Base-by-base conservation (phyloP, 306 rosid species). In the Mimosa pudica region DNA sequence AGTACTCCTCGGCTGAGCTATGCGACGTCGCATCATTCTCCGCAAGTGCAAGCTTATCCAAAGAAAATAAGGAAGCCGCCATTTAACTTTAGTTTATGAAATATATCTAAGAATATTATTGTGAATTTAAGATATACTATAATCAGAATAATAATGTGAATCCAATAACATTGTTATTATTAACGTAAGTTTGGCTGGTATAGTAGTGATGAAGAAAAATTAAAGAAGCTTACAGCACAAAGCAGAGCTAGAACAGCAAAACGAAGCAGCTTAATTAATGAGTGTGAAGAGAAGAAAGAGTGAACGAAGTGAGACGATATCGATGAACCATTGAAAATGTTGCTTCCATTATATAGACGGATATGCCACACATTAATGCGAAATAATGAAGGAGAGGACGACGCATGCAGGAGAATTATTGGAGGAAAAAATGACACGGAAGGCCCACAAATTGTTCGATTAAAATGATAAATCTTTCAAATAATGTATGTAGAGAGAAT, bases 1-100 rank as follows among this genome's bases (percentile, higher is more conserved):
- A 73, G 48, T 73, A 73, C 7, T 62, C 69, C 45, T 51, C 68
- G 4, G 74, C 83, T 0, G 74, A 71, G 9, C 17, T 12, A 0
- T 5, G 36, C 3, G 44, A 63, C 42, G 9, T 77, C 4, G 49
- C 79, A 65, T 73, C 68, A 73, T 20, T 51, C 46, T 20, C 83
- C 0, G 67, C 17, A 2, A 79, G 8, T 1, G 44, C 24, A 63
- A 63, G 18, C 44, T 63, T 33, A 17, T 17, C 9, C 20, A 17
- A 54, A 54, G 44, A 42, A 33, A 63, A 62, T n/a, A 7, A 30
- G 0, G 36, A 61, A 60, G 6, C 6, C 1, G 18, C 2, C 20
- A 17, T 54, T 54, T 16, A 54, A 54, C 24, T 54, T 54, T 17
- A 6, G 42, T 38, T 6, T 17, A 54, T 17, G 60, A 5, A 16